phyloP scores from a whole-genome alignment of 352 stramenopile species.

The Phytophthora syringae region DNA sequence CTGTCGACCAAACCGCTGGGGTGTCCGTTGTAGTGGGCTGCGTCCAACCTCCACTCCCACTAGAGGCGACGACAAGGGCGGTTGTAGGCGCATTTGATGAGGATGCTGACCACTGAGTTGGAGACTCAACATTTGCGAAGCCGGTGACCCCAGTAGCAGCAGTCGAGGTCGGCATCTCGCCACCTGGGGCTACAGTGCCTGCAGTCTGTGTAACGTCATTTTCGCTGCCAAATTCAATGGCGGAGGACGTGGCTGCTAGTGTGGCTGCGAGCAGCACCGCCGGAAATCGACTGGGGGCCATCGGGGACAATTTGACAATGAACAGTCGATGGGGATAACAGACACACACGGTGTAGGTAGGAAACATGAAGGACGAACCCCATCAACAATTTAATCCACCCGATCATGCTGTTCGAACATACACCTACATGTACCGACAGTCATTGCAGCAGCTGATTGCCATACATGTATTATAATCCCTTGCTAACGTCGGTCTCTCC shows the following conservation, averaged over 20 bases:
- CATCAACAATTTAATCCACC: slow-evolving; percentile 3
- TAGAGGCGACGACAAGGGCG: neutral
- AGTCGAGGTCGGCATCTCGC: neutral
- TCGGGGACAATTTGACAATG: slow-evolving; percentile 18
- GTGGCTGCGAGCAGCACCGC: slow-evolving; percentile 13
- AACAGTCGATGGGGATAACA: neutral
- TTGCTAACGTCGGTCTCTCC: too few species aligned
- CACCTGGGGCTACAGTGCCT: slow-evolving; percentile 10
- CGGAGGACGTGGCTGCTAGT: slow-evolving; percentile 7
- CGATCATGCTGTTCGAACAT: slow-evolving; percentile 3
- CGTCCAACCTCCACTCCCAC: slow-evolving; percentile 8
- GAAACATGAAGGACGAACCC: slow-evolving; percentile 6
- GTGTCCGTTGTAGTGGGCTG: slow-evolving; percentile 5
- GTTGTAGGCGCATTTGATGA: slow-evolving; percentile 9
- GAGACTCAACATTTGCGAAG: slow-evolving; percentile 12
- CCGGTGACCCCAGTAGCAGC: slow-evolving; percentile 7
- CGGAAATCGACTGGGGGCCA: slow-evolving; percentile 19
- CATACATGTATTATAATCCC: too few species aligned
- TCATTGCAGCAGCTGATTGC: too few species aligned
- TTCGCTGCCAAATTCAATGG: slow-evolving; percentile 23
- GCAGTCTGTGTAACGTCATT: slow-evolving; percentile 19
- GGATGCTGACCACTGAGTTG: slow-evolving; percentile 4
- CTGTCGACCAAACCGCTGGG: slow-evolving; percentile 11
- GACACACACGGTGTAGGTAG: neutral
- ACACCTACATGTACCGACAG: neutral